Evolutionary conservation across 495 filamentous ascomycete genomes (phyloP), one percentile per base, ranked within the genome.

Genomic region (Cercophora sp.): DNA sequence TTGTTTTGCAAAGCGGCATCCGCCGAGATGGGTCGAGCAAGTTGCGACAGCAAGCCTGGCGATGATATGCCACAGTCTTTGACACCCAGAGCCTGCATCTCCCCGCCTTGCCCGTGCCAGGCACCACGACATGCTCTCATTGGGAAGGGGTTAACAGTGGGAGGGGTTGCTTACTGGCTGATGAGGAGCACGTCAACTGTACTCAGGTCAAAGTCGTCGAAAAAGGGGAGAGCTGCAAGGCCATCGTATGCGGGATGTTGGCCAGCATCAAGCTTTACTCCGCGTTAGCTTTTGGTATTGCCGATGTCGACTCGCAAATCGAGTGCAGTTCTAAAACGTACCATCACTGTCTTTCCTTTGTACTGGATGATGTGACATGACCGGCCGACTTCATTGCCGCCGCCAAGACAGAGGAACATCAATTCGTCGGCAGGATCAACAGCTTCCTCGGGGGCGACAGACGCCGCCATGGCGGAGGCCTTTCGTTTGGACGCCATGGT

Each of bases 291-390:
- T n/a, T n/a, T n/a, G n/a, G n/a, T n/a, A n/a, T n/a, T n/a, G n/a
- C n/a, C n/a, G n/a, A n/a, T n/a, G n/a, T n/a, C n/a, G n/a, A n/a
- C n/a, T n/a, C n/a, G n/a, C n/a, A n/a, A n/a, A n/a, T n/a, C n/a
- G n/a, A n/a, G n/a, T n/a, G n/a, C n/a, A n/a, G n/a, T n/a, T n/a
- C n/a, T 23, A 51, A 19, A 8, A 72, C 84, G 52, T 72, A 92
- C 89, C 93, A 98, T 98, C 52, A 98, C 88, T 5, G 93, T 97
- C 65, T 98, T 98, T 16, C 93, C 93, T 64, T 97, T 98, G 79
- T 98, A 98, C 63, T 96, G 89, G 23, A 98, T 82, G 52, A 98
- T 96, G 67, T 98, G 93, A 71, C 93, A 97, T 52, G 93, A 96
- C 51, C 93, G 80, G 47, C 93, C 93, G 49, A 98, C 93, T 70